Conservation (phyloP, 441 rosid species). For the Pelargonium cotyledonis region DNA sequence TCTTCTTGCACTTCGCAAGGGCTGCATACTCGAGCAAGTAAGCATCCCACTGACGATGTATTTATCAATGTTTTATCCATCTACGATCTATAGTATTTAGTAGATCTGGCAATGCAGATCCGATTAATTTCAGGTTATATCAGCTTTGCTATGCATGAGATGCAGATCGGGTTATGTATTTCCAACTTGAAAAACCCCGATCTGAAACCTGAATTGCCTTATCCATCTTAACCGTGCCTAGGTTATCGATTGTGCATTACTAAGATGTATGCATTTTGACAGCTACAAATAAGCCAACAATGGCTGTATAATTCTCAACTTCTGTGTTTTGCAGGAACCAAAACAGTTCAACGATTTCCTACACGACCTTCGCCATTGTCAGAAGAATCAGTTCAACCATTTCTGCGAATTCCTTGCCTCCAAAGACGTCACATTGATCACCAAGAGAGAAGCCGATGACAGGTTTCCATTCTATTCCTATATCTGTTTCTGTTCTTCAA, state of each 20-base stretch:
- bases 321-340: constrained; percentile 59
- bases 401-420: constrained; percentile 48
- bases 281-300: background rate
- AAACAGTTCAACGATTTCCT: constrained; percentile 68
- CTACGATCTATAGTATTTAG: background rate
- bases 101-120: no score
- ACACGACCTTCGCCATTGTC: constrained; percentile 34
- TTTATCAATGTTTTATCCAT: background rate
- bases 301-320: background rate
- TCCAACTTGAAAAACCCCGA: no score
- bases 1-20: constrained; percentile 64
- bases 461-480: constrained; percentile 36
- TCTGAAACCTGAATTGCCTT: no score
- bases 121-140: no score
- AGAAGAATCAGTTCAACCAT: constrained; percentile 30
- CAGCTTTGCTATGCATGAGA: no score
- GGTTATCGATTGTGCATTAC: background rate
- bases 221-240: background rate
- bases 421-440: constrained; percentile 47
- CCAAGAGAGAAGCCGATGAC: constrained; percentile 80
- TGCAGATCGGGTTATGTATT: no score
- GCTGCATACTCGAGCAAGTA: constrained; percentile 86
- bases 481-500: background rate
- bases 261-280: background rate
- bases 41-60: constrained; percentile 11